Percentiles rank a stretch among this genome's conserved stretches.
Evolutionary conservation across 2,329 filamentous ascomycete genomes (phyloP).

Genomic region (Calonectria crousiana): DNA sequence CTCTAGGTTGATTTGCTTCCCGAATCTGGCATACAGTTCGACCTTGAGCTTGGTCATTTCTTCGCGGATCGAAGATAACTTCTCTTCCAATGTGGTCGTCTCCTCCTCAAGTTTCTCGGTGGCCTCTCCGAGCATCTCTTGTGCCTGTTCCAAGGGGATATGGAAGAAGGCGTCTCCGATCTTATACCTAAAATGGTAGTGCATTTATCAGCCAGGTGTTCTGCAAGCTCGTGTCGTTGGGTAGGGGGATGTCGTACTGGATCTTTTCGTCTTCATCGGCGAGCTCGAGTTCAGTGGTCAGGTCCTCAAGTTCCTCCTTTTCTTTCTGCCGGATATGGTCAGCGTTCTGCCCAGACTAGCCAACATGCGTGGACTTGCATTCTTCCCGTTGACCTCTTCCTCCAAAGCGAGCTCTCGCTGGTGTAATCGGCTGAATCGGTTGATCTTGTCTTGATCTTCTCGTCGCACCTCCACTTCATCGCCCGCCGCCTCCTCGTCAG

Average conservation of each 20-base stretch:
- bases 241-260: constrained; percentile 71
- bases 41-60: constrained; percentile 94
- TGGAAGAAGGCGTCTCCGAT: constrained; percentile 97
- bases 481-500: constrained; percentile 84
- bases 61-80: constrained; percentile 79
- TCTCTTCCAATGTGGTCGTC: constrained; percentile 81
- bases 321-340: constrained; percentile 77
- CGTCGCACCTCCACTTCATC: constrained; percentile 94
- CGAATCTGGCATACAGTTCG: constrained; percentile 92
- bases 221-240: neutral
- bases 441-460: constrained; percentile 99
- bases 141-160: constrained; percentile 84
- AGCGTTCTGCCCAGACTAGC: constrained; percentile 16
- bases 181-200: constrained; percentile 78
- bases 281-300: constrained; percentile 90
- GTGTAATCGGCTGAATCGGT: constrained; percentile 94
- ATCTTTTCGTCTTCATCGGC: constrained; percentile 95
- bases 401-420: constrained; percentile 84
- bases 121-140: constrained; percentile 82
- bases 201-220: neutral
- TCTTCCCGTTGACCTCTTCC: constrained; percentile 83
- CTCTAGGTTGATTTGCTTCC: constrained; percentile 96
- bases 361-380: constrained; percentile 65
- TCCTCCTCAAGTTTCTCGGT: constrained; percentile 82
- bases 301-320: constrained; percentile 96